Evolutionary conservation across 257 asterid genomes (phyloP).

Genomic region (Solanum neorickii): DNA sequence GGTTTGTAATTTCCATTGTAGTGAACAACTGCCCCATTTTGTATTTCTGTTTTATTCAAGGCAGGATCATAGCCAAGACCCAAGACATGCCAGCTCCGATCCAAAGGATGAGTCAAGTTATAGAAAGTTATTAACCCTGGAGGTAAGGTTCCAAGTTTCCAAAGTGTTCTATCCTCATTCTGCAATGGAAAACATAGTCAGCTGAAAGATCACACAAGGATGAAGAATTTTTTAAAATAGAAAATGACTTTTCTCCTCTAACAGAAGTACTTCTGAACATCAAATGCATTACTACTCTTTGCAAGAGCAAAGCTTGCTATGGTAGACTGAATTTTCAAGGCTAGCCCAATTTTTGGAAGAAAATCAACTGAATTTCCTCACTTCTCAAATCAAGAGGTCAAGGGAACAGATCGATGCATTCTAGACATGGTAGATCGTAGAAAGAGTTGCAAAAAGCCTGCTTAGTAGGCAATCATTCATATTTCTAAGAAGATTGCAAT

Average conservation of each 20-base stretch:
- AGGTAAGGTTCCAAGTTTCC: slow-evolving; percentile 96
- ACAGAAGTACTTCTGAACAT: not conserved
- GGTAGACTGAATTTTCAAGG: not conserved
- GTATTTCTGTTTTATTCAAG: slow-evolving; percentile 70
- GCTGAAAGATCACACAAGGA: not conserved
- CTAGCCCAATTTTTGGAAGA: not conserved
- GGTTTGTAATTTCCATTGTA: slow-evolving; percentile 94
- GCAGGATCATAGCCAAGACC: slow-evolving; percentile 98
- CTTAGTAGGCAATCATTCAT: not conserved
- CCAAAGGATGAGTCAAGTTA: slow-evolving; percentile 80
- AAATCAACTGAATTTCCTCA: not conserved
- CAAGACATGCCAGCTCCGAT: slow-evolving; percentile 84
- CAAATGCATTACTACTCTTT: not conserved
- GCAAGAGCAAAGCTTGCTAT: not conserved
- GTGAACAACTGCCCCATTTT: slow-evolving; percentile 83
- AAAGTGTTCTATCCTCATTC: slow-evolving; percentile 86
- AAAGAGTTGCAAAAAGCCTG: not conserved
- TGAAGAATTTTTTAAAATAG: not conserved
- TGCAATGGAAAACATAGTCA: slow-evolving; percentile 18
- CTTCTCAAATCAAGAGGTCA: not conserved
- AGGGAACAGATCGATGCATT: not conserved
- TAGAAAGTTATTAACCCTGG: slow-evolving; percentile 90
- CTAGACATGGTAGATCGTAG: not conserved
- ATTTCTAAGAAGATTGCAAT: not conserved
- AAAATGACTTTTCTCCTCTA: not conserved